Evolutionary conservation across 768 basidiomycete genomes (phyloP), one percentile per base, ranked within the genome.

Genomic region (Tylopilus plumbeoviolaceoides): DNA sequence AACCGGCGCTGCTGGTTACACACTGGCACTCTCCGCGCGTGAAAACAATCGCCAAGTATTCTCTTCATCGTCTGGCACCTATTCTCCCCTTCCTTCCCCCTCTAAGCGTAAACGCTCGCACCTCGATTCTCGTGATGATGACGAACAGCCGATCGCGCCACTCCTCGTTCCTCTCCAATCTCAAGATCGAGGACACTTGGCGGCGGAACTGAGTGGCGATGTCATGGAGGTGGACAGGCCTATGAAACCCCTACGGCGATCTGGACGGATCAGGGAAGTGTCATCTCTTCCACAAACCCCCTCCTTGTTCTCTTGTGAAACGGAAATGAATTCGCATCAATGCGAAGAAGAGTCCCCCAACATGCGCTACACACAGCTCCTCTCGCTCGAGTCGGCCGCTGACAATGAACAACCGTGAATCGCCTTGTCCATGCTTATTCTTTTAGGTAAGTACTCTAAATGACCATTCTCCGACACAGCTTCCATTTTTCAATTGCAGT

Each of bases 21-120:
- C 83, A 61, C 23, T 23, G 23, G 23, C 23, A 23, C 75, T 68
- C 42, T 77, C 84, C 23, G 75, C 82, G 50, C 81, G 77, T 49
- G 83, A 85, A 64, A 78, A 73, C 10, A 69, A 83, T 50, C 78
- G 72, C 41, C 76, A 78, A 36, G 73, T 84, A 18, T 72, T 73
- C 75, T 59, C 72, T 47, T 59, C 69, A 25, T 33, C 56, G 4
- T 71, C 72, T 48, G 66, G 74, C 47, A 67, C 68, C 40, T 64
- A 69, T 57, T 59, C 59, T 27, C 60, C 59, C 51, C 59, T 59
- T 23, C 58, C 64, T 9, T 75, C 68, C 55, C 68, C 73, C 39
- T 64, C 58, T 35, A 76, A 75, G 54, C 76, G 75, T 40, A 68
- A 63, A 52, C 67, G 68, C 44, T 48, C 48, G 12, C 52, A 59